Conservation (phyloP, 2,329 filamentous ascomycete genomes). For the Alternaria sp. region DNA sequence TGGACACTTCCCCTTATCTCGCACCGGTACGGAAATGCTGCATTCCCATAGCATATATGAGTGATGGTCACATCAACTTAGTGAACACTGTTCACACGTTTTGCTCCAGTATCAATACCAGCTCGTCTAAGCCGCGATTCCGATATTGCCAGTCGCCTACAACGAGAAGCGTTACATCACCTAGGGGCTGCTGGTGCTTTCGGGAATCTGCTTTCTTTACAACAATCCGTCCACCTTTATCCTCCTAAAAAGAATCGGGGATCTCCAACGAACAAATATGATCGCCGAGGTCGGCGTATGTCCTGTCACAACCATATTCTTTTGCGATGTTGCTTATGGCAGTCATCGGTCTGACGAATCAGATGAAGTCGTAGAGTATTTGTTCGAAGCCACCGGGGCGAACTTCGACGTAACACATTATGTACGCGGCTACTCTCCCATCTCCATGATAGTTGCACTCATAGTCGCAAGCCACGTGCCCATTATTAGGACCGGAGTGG, state of each 20-base stretch:
- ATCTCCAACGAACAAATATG: conserved; percentile 44
- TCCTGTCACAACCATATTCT: conserved; percentile 51
- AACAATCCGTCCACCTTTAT: conserved; percentile 60
- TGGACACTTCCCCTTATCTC: background rate
- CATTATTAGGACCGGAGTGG: background rate
- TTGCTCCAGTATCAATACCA: background rate
- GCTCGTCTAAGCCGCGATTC: background rate
- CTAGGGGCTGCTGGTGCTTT: background rate
- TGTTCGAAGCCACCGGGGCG: background rate
- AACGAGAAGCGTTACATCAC: no score
- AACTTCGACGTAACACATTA: no score
- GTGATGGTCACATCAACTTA: background rate
- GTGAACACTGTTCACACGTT: background rate
- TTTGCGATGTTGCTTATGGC: conserved; percentile 49
- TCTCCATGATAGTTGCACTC: background rate
- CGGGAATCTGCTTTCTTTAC: conserved; percentile 54
- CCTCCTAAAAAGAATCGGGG: conserved; percentile 43
- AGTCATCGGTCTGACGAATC: background rate
- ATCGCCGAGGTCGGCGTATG: conserved; percentile 51
- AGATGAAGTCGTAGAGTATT: background rate
- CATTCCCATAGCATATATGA: background rate
- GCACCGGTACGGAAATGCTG: background rate
- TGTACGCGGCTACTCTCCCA: background rate
- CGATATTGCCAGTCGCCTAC: background rate
- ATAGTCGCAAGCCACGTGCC: background rate